A percentile compares a stretch with the other conserved stretches of the same genome.
Evolutionary conservation across 2,329 filamentous ascomycete species (phyloP).

Genomic region (Raffaelea ambrosiae): DNA sequence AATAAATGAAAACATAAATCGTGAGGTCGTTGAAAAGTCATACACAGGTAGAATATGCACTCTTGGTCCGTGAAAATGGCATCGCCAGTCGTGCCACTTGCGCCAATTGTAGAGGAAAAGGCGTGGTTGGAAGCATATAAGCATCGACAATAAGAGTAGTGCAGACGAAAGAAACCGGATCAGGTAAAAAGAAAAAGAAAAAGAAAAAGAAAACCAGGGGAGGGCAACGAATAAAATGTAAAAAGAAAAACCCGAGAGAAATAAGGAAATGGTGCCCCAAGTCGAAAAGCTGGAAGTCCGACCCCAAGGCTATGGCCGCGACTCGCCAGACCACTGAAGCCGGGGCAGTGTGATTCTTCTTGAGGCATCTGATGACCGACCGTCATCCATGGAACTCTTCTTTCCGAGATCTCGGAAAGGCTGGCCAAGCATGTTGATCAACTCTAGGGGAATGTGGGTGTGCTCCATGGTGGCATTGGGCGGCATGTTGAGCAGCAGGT

Average conservation of each 20-base stretch:
- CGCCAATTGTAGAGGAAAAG: too few species aligned
- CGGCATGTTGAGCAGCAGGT: constrained; percentile 9
- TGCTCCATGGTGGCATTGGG: not conserved
- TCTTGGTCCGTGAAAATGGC: too few species aligned
- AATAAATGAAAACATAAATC: too few species aligned
- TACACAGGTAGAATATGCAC: too few species aligned
- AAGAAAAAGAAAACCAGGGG: not conserved
- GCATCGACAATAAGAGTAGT: too few species aligned
- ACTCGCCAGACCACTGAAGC: not conserved
- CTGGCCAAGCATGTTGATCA: constrained; percentile 10
- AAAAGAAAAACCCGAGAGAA: not conserved
- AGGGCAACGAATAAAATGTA: not conserved
- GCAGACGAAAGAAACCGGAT: too few species aligned
- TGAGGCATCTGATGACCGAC: not conserved
- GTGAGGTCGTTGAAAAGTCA: too few species aligned
- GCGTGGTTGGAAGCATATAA: too few species aligned
- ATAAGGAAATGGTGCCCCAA: not conserved
- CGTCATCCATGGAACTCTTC: not conserved
- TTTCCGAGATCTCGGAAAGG: constrained; percentile 8
- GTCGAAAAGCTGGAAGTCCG: too few species aligned
- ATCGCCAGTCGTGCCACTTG: too few species aligned
- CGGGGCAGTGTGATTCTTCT: not conserved
- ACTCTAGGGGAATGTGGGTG: constrained; percentile 4
- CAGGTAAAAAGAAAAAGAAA: not conserved
- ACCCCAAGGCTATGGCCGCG: not conserved